Conservation (phyloP, 768 basidiomycete genomes). For the Lactarius tabidus region DNA sequence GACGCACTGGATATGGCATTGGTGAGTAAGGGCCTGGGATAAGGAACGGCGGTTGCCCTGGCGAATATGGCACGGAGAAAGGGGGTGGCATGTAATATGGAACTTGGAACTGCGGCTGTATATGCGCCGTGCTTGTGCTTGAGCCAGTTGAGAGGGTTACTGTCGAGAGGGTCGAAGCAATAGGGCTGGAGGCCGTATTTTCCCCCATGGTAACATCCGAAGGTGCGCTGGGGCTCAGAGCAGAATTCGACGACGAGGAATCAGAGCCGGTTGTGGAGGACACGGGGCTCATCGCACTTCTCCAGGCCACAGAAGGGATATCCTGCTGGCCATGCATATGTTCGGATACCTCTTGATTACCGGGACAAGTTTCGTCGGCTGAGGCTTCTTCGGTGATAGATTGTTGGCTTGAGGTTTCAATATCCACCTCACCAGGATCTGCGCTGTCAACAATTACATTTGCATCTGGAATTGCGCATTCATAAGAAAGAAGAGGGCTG, state of each 20-base stretch:
- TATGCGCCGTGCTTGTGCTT: slow-evolving; percentile 28
- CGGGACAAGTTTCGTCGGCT: slow-evolving; percentile 1
- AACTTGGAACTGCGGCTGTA: slow-evolving; percentile 26
- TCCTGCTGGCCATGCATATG: not conserved
- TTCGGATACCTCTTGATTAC: not conserved
- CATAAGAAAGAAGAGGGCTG: slow-evolving; percentile 11
- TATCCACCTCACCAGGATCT: not conserved
- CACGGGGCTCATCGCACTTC: slow-evolving; percentile 7
- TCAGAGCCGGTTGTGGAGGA: slow-evolving; percentile 7
- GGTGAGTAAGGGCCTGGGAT: slow-evolving; percentile 28
- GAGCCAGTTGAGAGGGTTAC: slow-evolving; percentile 5
- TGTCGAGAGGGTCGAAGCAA: not conserved
- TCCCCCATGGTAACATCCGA: not conserved
- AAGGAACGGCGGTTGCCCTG: slow-evolving; percentile 25
- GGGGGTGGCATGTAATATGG: slow-evolving; percentile 41
- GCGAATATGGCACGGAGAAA: slow-evolving; percentile 32
- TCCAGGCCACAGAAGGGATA: slow-evolving; percentile 9
- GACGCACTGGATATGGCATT: slow-evolving; percentile 27
- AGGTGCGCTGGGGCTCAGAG: slow-evolving; percentile 4
- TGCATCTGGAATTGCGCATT: not conserved
- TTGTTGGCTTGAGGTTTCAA: not conserved
- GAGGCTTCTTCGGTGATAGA: not conserved
- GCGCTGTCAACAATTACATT: not conserved
- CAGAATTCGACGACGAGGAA: slow-evolving; percentile 8
- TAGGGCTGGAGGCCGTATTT: slow-evolving; percentile 11